These are phyloP conservation scores for Phytophthora fragariaefolia DNA, from an alignment of 352 stramenopile species.

Conservation along the genomic window DNA sequence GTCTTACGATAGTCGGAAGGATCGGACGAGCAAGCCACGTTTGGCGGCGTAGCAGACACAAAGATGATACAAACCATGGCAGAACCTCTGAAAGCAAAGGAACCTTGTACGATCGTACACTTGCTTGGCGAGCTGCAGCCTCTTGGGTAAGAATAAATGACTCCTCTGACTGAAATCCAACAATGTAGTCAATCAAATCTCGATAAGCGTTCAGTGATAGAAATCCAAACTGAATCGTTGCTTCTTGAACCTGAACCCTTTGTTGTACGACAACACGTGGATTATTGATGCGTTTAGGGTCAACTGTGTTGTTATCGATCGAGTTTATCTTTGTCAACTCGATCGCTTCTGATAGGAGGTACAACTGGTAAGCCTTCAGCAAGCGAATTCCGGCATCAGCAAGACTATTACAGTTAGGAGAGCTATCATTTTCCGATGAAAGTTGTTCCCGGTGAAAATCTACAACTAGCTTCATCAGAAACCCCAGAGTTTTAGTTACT, in stretches of 20 bases:
- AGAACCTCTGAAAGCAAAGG: slow-evolving; percentile 72
- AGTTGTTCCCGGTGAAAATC: slow-evolving; percentile 32
- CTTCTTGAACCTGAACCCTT: slow-evolving; percentile 72
- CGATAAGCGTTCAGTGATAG: slow-evolving; percentile 70
- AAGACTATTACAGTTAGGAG: slow-evolving; percentile 29
- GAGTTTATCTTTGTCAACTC: slow-evolving; percentile 61
- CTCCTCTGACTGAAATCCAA: slow-evolving; percentile 58
- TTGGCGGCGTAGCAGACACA: slow-evolving; percentile 84
- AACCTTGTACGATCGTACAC: slow-evolving; percentile 45
- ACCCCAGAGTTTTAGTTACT: slow-evolving; percentile 47
- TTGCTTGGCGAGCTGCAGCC: slow-evolving; percentile 39
- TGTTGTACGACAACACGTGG: slow-evolving; percentile 16
- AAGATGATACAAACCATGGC: slow-evolving; percentile 79
- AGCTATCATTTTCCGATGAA: slow-evolving; percentile 9
- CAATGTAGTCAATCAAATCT: slow-evolving; percentile 52
- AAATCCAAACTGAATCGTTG: slow-evolving; percentile 68
- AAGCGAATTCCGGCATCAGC: slow-evolving; percentile 50
- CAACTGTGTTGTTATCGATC: slow-evolving; percentile 7
- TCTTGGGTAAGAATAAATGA: slow-evolving; percentile 44
- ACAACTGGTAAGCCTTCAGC: slow-evolving; percentile 80
- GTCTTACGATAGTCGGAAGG: slow-evolving; percentile 64
- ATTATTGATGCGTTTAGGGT: slow-evolving; percentile 16
- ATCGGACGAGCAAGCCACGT: slow-evolving; percentile 79
- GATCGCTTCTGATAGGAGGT: slow-evolving; percentile 76
- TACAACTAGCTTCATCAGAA: slow-evolving; percentile 50